These are phyloP conservation scores for Chaetomium tenue DNA, from an alignment of 495 filamentous ascomycete genomes.

Conservation along the genomic window DNA sequence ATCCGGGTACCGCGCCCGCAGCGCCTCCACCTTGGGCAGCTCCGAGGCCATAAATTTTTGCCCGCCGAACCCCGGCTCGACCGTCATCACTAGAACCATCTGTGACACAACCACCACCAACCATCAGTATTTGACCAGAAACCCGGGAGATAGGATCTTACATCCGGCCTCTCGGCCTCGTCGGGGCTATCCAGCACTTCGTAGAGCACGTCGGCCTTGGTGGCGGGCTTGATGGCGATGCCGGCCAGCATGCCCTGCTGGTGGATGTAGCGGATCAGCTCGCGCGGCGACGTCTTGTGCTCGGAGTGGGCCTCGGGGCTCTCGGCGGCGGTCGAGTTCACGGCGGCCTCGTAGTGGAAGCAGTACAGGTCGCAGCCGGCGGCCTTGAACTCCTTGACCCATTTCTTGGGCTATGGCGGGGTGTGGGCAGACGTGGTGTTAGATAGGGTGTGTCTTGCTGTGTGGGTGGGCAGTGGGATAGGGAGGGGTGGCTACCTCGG, in stretches of 20 bases:
- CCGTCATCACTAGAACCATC: conserved; percentile 99
- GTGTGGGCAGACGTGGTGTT: background rate
- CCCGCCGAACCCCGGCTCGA: conserved; percentile 94
- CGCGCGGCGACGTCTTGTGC: conserved; percentile 69
- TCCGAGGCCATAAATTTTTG: conserved; percentile 98
- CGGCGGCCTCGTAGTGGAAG: conserved; percentile 99
- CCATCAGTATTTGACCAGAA: background rate
- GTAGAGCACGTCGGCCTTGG: conserved; percentile 84
- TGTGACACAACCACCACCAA: conserved; percentile 33
- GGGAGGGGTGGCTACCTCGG: conserved; percentile 63
- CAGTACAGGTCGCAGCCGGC: conserved; percentile 97
- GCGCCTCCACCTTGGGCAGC: conserved; percentile 84
- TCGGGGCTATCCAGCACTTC: conserved; percentile 74
- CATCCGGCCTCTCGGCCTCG: conserved; percentile 80
- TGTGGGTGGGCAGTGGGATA: background rate
- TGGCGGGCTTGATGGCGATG: conserved; percentile 93
- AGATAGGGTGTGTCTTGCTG: background rate
- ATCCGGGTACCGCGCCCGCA: conserved; percentile 81
- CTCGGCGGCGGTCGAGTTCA: conserved; percentile 75
- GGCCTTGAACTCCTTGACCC: conserved; percentile 89
- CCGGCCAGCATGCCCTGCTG: conserved; percentile 84
- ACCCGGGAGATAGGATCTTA: conserved; percentile 50
- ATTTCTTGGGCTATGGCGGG: conserved; percentile 77
- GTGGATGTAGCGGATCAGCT: conserved; percentile 88
- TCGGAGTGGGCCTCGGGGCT: conserved; percentile 65